These are phyloP conservation scores for Leucocoprinus birnbaumii DNA, from an alignment of 768 basidiomycete genomes.

Conservation along the genomic window DNA sequence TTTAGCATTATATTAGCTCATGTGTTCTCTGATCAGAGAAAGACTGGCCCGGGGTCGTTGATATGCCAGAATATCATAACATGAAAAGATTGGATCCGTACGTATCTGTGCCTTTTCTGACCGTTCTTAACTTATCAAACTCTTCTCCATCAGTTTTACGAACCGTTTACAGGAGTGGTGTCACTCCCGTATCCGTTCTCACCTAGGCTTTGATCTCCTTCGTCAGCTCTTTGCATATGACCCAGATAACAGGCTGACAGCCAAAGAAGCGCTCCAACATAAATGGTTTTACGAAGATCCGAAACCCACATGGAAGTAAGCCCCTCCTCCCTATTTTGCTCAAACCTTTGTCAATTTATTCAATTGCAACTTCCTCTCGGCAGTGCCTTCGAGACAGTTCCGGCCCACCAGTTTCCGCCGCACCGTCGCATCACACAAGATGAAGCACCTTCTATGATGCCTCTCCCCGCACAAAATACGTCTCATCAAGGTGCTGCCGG, in stretches of 20 bases:
- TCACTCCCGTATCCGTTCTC: conserved; percentile 53
- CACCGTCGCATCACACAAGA: conserved; percentile 89
- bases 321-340: conserved; percentile 12
- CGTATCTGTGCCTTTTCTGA: conserved; percentile 20
- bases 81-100: conserved; percentile 78
- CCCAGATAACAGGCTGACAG: conserved; percentile 82
- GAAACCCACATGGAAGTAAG: conserved; percentile 81
- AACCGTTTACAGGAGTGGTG: conserved; percentile 79
- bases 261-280: conserved; percentile 77
- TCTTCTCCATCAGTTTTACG: conserved; percentile 26
- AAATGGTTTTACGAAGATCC: conserved; percentile 94
- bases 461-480: conserved; percentile 45
- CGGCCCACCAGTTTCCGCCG: conserved; percentile 72
- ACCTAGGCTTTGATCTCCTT: conserved; percentile 80
- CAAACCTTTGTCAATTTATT: neutral
- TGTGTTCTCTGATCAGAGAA: conserved; percentile 46
- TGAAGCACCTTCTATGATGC: conserved; percentile 87
- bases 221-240: conserved; percentile 85
- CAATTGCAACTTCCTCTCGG: conserved; percentile 1
- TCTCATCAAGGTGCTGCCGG: conserved; percentile 34
- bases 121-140: neutral
- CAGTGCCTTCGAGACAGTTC: conserved; percentile 74
- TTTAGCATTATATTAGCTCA: conserved; percentile 1
- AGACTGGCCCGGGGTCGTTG: conserved; percentile 81
- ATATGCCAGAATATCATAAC: conserved; percentile 87